Base-by-base conservation (phyloP, 805 yeast species). In the Diddensiella santjacobensis region DNA sequence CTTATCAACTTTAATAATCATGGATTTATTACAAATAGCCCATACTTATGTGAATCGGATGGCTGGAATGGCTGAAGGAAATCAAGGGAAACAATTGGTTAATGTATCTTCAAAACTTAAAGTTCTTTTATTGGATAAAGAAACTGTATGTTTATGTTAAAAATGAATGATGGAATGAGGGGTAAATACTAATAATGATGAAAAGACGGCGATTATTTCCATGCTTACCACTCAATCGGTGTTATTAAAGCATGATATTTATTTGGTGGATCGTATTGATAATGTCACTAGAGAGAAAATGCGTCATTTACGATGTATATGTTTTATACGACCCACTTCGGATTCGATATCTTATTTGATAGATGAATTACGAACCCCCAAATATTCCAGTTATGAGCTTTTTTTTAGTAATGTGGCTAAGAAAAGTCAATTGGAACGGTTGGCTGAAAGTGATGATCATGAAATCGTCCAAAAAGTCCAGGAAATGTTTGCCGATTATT, bases 401-500 rank as follows among this genome's bases (percentile, higher is more conserved):
- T 87, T 53, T 59, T 88, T 91, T 72, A 84, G 80, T 62, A 89
- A 89, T 63, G 71, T 80, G 13, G 75, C 90, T 24, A 73, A 80
- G 44, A 93, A 91, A 67, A 72, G 81, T 22, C 85, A 87, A 54
- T 65, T 93, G 56, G 99, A 93, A 63, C 74, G 86, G 44, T 63
- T 93, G 41, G 98, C 99, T 0, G 96, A 88, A 64, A 78, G 87
- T 2, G 99, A 93, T 65, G 93, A 87, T 60, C 73, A 81, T 58
- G 98, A 91, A 62, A 79, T 81, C 6, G 84, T 93, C 6, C 69
- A 74, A 3, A 78, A 78, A 50, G 88, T 93, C 3, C 80, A 84
- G 45, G 99, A 93, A 61, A 62, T 90, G 35, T 93, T 88, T 62
- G 86, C 83, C 57, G 97, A 93, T 65, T 90, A 84, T 62, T 73